Evolutionary conservation across 2,329 filamentous ascomycete species (phyloP).

Genomic region (Phyllosticta ampelicida): DNA sequence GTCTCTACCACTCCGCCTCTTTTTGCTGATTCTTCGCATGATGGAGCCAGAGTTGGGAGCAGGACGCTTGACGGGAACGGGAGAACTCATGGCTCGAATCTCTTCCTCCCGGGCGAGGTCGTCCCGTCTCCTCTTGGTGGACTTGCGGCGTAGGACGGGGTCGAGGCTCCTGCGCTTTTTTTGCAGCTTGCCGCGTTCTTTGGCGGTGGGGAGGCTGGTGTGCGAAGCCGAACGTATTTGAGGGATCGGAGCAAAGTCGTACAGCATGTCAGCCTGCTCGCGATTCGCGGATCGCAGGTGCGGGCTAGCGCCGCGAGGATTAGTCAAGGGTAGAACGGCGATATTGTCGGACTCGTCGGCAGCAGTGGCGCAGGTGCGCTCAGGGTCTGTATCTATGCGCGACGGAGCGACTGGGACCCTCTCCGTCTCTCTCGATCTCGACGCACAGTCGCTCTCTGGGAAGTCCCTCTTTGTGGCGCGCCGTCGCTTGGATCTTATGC

Average conservation of each 20-base stretch:
- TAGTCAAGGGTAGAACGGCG: conserved; percentile 35
- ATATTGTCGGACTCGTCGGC: conserved; percentile 32
- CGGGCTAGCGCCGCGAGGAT: conserved; percentile 34
- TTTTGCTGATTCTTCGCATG: conserved; percentile 56
- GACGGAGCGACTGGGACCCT: conserved; percentile 1
- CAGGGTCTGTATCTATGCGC: conserved; percentile 5
- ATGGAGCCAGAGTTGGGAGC: conserved; percentile 49
- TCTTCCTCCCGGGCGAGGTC: conserved; percentile 75
- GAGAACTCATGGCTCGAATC: conserved; percentile 71
- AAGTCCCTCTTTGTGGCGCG: conserved; percentile 19
- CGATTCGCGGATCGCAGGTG: conserved; percentile 35
- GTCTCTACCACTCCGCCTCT: conserved; percentile 48
- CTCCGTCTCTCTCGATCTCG: conserved; percentile 6
- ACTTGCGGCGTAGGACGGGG: conserved; percentile 53
- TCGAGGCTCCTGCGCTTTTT: conserved; percentile 51
- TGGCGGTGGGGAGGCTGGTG: conserved; percentile 24
- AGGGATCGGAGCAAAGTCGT: conserved; percentile 30
- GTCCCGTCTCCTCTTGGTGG: conserved; percentile 62
- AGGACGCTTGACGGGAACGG: conserved; percentile 53
- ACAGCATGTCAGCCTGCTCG: conserved; percentile 31
- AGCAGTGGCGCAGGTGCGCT: conserved; percentile 5
- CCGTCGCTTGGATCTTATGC: conserved; percentile 11
- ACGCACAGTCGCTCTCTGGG: conserved; percentile 7
- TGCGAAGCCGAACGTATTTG: conserved; percentile 20
- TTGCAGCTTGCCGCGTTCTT: conserved; percentile 35